phyloP scores from a whole-genome alignment of 768 basidiomycete species.

The Boletus coccyginus region DNA sequence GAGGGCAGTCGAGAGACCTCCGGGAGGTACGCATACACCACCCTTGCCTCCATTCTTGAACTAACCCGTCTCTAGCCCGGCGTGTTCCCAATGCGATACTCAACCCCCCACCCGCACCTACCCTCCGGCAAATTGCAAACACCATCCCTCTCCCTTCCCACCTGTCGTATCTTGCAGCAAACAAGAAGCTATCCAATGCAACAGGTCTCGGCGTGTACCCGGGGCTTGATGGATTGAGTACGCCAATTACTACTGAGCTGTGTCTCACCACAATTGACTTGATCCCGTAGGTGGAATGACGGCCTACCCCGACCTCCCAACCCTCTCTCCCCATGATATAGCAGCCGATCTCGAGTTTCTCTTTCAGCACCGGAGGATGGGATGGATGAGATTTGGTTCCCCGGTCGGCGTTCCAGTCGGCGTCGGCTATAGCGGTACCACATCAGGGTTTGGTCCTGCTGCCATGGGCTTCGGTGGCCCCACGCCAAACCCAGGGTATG shows the following conservation, averaged over 20 bases:
- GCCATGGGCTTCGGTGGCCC: constrained; percentile 17
- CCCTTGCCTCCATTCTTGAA: background rate
- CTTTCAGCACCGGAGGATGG: constrained; percentile 39
- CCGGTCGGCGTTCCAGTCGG: constrained; percentile 21
- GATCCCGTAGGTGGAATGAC: constrained; percentile 41
- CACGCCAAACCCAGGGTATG: constrained; percentile 16
- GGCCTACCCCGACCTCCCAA: constrained; percentile 31
- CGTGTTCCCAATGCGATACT: constrained; percentile 56
- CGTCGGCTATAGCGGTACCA: constrained; percentile 11
- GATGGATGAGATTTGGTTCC: constrained; percentile 26
- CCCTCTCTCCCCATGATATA: constrained; percentile 48
- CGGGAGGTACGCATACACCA: constrained; percentile 52
- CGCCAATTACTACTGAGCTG: constrained; percentile 4
- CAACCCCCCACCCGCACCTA: constrained; percentile 53
- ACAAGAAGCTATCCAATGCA: constrained; percentile 16
- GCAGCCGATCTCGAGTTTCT: constrained; percentile 54
- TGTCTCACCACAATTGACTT: background rate
- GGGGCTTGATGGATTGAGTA: constrained; percentile 21
- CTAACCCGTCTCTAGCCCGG: constrained; percentile 38
- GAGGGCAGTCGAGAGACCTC: constrained; percentile 71
- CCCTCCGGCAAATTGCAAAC: constrained; percentile 66
- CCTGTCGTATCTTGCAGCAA: constrained; percentile 21
- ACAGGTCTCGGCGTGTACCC: constrained; percentile 18
- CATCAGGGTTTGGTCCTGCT: constrained; percentile 19
- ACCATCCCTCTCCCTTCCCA: constrained; percentile 47